Conservation (phyloP, 805 yeast species). For the Saturnispora bothae region DNA sequence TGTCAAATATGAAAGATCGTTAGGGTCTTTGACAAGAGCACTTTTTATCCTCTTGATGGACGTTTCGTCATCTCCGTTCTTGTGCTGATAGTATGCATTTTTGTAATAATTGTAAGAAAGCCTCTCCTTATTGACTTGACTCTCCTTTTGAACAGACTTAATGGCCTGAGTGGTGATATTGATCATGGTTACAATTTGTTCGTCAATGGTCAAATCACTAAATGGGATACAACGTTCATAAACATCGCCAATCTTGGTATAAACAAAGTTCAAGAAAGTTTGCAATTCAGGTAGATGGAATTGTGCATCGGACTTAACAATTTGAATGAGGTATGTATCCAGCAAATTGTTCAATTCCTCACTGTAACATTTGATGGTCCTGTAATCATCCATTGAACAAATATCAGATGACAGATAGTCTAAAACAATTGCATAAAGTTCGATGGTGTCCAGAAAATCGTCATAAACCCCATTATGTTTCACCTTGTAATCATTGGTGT, state of each 20-base stretch:
- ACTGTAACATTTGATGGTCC: slow-evolving; percentile 15
- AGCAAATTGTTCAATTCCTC: slow-evolving; percentile 9
- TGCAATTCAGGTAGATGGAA: slow-evolving; percentile 17
- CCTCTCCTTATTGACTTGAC: slow-evolving; percentile 3
- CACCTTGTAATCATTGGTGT: slow-evolving; percentile 28
- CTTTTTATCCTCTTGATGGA: slow-evolving; percentile 38
- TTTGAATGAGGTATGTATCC: slow-evolving; percentile 7
- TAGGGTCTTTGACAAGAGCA: slow-evolving; percentile 39
- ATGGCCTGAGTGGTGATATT: slow-evolving; percentile 10
- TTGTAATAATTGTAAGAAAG: slow-evolving; percentile 27
- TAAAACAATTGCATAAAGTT: slow-evolving; percentile 16
- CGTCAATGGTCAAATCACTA: neutral
- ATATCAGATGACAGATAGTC: slow-evolving; percentile 9
- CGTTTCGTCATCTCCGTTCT: slow-evolving; percentile 31
- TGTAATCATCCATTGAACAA: slow-evolving; percentile 11
- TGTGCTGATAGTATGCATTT: slow-evolving; percentile 40
- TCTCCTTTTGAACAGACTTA: slow-evolving; percentile 7
- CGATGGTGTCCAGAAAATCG: slow-evolving; percentile 28
- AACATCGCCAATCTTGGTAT: slow-evolving; percentile 20
- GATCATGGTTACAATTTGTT: slow-evolving; percentile 2
- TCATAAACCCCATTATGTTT: slow-evolving; percentile 26
- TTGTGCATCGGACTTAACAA: slow-evolving; percentile 6
- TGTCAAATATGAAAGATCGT: slow-evolving; percentile 55
- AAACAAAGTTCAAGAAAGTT: slow-evolving; percentile 17
- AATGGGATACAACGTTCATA: slow-evolving; percentile 13